A percentile compares a stretch with the other conserved stretches of the same genome.
phyloP scores from a whole-genome alignment of 495 filamentous ascomycete species.

The Aspergillus haitiensis region DNA sequence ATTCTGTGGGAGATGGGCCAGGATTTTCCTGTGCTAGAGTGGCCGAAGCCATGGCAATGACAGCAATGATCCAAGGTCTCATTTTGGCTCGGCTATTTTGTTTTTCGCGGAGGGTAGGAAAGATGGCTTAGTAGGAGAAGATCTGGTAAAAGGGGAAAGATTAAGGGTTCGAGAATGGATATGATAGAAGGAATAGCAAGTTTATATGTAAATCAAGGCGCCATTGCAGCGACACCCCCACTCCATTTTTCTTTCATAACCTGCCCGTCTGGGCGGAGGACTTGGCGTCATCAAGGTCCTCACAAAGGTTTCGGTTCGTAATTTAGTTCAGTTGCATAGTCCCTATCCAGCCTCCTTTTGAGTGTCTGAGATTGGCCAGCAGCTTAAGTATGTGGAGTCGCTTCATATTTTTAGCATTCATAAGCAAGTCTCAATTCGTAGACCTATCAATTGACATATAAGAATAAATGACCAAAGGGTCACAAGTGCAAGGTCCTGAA shows the following conservation, averaged over 20 bases:
- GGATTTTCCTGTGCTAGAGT: constrained; percentile 21
- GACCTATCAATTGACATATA: not conserved
- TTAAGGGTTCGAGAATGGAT: not conserved
- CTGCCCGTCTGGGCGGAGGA: constrained; percentile 8
- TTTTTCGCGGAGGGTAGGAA: not conserved
- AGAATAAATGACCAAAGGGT: not conserved
- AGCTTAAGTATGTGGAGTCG: too few relatives aligned
- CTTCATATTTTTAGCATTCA: not conserved
- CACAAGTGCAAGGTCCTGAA: not conserved
- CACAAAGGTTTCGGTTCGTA: constrained; percentile 6
- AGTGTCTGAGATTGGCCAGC: too few relatives aligned
- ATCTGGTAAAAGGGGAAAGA: not conserved
- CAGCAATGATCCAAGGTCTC: constrained; percentile 23
- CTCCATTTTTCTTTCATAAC: not conserved
- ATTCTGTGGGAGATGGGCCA: constrained; percentile 33
- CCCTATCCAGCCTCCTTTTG: not conserved
- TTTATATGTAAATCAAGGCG: not conserved
- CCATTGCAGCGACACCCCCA: not conserved
- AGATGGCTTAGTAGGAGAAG: not conserved
- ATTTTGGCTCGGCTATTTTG: constrained; percentile 13
- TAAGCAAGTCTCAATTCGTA: not conserved
- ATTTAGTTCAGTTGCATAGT: not conserved
- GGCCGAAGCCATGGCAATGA: constrained; percentile 23
- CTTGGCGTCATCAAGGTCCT: constrained; percentile 30
- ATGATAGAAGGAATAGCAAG: not conserved